Conservation (phyloP, 78 protist genomes). For the Dictyostelium firmibasis region DNA sequence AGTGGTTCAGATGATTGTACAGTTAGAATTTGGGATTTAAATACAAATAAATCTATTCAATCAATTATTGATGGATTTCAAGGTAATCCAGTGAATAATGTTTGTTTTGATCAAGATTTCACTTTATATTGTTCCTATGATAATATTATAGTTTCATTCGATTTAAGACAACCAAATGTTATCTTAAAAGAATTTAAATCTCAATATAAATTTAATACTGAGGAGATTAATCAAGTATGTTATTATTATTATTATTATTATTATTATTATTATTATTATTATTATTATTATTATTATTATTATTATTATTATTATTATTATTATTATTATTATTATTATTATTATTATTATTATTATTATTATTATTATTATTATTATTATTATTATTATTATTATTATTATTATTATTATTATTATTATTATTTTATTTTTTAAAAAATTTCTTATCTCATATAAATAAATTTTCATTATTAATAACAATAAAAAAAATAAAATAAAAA, state of each 20-base stretch:
- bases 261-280: no score
- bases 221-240: conserved; percentile 57
- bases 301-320: no score
- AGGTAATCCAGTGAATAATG: conserved; percentile 27
- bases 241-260: neutral
- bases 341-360: no score
- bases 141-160: conserved; percentile 15
- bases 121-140: conserved; percentile 50
- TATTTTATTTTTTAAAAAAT: no score
- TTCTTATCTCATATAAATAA: no score
- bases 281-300: no score
- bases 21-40: conserved; percentile 60
- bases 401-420: no score
- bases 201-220: conserved; percentile 14
- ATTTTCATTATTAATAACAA: no score
- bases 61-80: neutral
- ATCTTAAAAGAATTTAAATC: conserved; percentile 10
- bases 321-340: no score
- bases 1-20: conserved; percentile 45
- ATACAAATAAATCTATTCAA: neutral
- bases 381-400: no score
- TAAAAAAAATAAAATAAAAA: no score
- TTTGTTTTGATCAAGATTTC: conserved; percentile 24
- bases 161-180: conserved; percentile 12
- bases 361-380: no score